Conservation (phyloP, 176 grass and related monocot species). For the Hordeum vulgare region MorexV3_pseudomolecules_assembly NC_058519.1:372403853-372404352, state of each 20-base stretch:
- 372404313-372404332: slow-evolving; percentile 44
- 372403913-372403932: slow-evolving; percentile 95
- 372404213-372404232: slow-evolving; percentile 49
- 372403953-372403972: slow-evolving; percentile 10
- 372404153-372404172: slow-evolving; percentile 81
- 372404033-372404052: slow-evolving; percentile 10
- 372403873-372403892: slow-evolving; percentile 21
- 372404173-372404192: slow-evolving; percentile 76
- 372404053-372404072: not conserved
- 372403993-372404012: slow-evolving; percentile 69
- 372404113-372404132: not conserved
- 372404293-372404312: slow-evolving; percentile 44
- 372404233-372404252: slow-evolving; percentile 25
- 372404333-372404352: slow-evolving; percentile 23
- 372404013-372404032: slow-evolving; percentile 48
- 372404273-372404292: slow-evolving; percentile 61
- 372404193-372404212: slow-evolving; percentile 66
- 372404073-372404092: not conserved
- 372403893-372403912: slow-evolving; percentile 83
- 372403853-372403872: slow-evolving; percentile 13
- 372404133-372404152: slow-evolving; percentile 61
- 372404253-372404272: slow-evolving; percentile 30
- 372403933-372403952: slow-evolving; percentile 34
- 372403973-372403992: slow-evolving; percentile 14
- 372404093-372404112: not conserved